Conservation (phyloP, 371 early-diverging fungal genomes). For the Syncephalastrum contaminatum region DNA sequence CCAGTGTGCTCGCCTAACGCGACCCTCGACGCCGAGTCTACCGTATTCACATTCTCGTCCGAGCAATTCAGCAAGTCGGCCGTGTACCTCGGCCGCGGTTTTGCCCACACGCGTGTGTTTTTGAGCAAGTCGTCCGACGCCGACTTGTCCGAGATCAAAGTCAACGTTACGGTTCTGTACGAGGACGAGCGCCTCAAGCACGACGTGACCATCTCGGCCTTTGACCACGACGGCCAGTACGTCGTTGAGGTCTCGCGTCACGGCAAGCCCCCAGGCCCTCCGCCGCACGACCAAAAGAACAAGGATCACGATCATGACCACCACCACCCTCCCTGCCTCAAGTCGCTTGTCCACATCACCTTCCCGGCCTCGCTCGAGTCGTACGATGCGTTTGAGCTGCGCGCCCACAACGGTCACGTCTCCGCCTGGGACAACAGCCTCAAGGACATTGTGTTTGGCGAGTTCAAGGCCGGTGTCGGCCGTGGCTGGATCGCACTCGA, state of each 20-base stretch:
- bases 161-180: conserved; percentile 16
- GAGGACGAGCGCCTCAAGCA: conserved; percentile 8
- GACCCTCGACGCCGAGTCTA: conserved; percentile 10
- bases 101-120: conserved; percentile 12
- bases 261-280: conserved; percentile 7
- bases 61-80: conserved; percentile 19
- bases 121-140: conserved; percentile 4
- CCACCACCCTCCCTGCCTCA: conserved; percentile 13
- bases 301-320: background rate
- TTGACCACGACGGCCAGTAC: conserved; percentile 22
- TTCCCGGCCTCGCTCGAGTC: conserved; percentile 15
- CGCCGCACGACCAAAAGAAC: background rate
- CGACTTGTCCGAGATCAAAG: conserved; percentile 9
- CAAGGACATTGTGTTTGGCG: conserved; percentile 10
- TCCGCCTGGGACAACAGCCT: conserved; percentile 6
- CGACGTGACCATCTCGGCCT: conserved; percentile 9
- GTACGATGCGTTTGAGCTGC: conserved; percentile 14
- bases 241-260: conserved; percentile 16
- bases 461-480: conserved; percentile 20
- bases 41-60: conserved; percentile 15
- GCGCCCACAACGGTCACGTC: conserved; percentile 10
- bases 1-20: conserved; percentile 10
- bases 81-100: conserved; percentile 12
- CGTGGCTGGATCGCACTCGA: conserved; percentile 18
- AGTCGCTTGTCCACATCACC: conserved; percentile 10